Percentiles rank a stretch among this genome's conserved stretches.
phyloP scores from a whole-genome alignment of 768 basidiomycete species.

The Neoboletus subvelutipes region DNA sequence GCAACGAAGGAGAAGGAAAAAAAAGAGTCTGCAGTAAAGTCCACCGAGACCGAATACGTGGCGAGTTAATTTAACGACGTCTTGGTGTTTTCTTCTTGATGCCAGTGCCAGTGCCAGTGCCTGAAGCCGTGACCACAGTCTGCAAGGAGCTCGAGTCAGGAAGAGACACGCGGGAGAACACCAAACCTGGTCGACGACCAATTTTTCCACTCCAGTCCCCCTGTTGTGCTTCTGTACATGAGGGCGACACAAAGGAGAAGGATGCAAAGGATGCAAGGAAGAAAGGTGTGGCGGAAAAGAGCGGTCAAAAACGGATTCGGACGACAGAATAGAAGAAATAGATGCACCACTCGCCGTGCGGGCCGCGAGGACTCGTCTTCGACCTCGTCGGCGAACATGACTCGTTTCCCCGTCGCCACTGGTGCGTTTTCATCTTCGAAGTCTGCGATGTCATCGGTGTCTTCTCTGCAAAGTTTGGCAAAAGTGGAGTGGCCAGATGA shows the following conservation, averaged over 20 bases:
- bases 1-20: not conserved
- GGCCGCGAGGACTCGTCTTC: constrained; percentile 27
- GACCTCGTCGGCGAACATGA: constrained; percentile 21
- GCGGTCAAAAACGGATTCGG: not conserved
- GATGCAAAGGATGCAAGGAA: not conserved
- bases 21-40: not conserved
- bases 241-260: not conserved
- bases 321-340: not conserved
- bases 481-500: constrained; percentile 23
- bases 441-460: constrained; percentile 27
- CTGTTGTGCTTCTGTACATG: constrained; percentile 26
- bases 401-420: constrained; percentile 26
- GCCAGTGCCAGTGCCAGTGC: not conserved
- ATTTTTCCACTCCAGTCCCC: constrained; percentile 12
- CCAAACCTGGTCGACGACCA: constrained; percentile 24
- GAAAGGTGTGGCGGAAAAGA: not conserved
- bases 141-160: constrained; percentile 7
- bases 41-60: not conserved
- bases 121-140: constrained; percentile 1
- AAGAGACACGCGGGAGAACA: not conserved
- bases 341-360: constrained; percentile 27
- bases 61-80: constrained; percentile 21
- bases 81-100: constrained; percentile 25
- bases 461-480: constrained; percentile 26
- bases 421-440: constrained; percentile 21